Evolutionary conservation across 805 yeast genomes (phyloP), one percentile per base, ranked within the genome.

Genomic region (Kodamaea laetipori): DNA sequence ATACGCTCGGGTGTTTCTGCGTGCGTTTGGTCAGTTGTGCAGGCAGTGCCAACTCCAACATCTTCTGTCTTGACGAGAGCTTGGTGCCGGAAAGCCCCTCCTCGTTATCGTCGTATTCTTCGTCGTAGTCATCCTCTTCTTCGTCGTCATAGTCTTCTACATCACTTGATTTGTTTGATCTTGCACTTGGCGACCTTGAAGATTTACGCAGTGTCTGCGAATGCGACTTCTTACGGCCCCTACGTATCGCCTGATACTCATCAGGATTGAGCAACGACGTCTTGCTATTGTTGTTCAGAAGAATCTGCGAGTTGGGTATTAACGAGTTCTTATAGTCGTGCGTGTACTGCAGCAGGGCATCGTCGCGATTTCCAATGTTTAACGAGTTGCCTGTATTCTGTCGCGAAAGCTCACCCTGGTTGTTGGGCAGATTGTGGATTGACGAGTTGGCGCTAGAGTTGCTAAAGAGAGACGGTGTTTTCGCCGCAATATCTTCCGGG

Each of bases 1-100:
- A 86, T 6, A 80, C 74, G 18, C 86, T 78, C 0, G 92, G 92
- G 56, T 82, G 82, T 48, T 83, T 84, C 53, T 84, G 89, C 5
- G 77, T 70, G 17, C 86, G 64, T 56, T 77, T 77, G 37, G 77
- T 69, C 2, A 77, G 58, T 32, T 71, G 74, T 21, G 71, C 69
- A 0, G 86, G 81, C 8, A 81, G 70, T 1, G 89, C 89, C 43
- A 84, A 64, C 53, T 81, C 88, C 15, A 82, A 63, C 71, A 83
- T 77, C 55, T 82, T 77, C 50, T 83, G 84, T 27, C 84, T 54
- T 2, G 69, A 56, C 4, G 76, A 61, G 10, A 54, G 42, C 7
- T 39, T 43, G 6, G 45, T 48, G 8, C 27, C 46, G 7, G 39
- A 48, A 4, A n/a, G 13, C 1, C 39, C 43, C 8, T 44, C 50